A percentile compares a stretch with the other conserved stretches of the same genome.
Evolutionary conservation across 257 asterid species (phyloP).

Genomic region (Asclepias syriaca): DNA sequence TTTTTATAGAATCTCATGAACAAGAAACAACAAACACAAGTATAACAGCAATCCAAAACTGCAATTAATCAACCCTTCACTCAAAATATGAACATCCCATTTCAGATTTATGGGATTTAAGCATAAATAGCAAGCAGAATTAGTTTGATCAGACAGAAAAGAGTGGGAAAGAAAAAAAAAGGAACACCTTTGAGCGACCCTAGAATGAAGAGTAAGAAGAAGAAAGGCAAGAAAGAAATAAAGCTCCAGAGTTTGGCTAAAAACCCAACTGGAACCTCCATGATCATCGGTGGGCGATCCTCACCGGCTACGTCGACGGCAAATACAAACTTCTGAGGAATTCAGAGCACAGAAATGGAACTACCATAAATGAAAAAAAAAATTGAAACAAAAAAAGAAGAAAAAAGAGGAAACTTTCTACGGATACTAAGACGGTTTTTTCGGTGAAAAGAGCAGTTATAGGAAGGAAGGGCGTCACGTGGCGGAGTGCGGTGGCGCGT

Average conservation of each 20-base stretch:
- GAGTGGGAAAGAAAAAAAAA: background rate
- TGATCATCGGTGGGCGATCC: slow-evolving; percentile 2
- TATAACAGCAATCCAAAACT: background rate
- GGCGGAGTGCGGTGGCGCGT: background rate
- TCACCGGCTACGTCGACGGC: background rate
- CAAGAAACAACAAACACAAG: background rate
- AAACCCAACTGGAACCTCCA: slow-evolving; percentile 84
- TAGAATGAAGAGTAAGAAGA: slow-evolving; percentile 59
- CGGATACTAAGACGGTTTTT: background rate
- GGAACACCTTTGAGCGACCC: slow-evolving; percentile 64
- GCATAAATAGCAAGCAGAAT: background rate
- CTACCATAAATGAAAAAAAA: background rate
- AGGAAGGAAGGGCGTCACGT: slow-evolving; percentile 6
- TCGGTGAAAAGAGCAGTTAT: background rate
- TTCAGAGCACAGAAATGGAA: background rate
- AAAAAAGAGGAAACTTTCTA: background rate
- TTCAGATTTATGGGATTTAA: background rate
- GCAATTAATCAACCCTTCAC: background rate
- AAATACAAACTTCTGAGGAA: background rate
- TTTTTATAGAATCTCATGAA: background rate
- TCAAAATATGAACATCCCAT: background rate
- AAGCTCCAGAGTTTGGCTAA: slow-evolving; percentile 70
- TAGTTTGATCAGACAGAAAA: background rate
- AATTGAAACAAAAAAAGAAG: too few species aligned
- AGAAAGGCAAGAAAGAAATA: slow-evolving; percentile 75